Evolutionary conservation across 306 rosid species (phyloP), one percentile per base, ranked within the genome.

Genomic region (Glycine tomentella): DNA sequence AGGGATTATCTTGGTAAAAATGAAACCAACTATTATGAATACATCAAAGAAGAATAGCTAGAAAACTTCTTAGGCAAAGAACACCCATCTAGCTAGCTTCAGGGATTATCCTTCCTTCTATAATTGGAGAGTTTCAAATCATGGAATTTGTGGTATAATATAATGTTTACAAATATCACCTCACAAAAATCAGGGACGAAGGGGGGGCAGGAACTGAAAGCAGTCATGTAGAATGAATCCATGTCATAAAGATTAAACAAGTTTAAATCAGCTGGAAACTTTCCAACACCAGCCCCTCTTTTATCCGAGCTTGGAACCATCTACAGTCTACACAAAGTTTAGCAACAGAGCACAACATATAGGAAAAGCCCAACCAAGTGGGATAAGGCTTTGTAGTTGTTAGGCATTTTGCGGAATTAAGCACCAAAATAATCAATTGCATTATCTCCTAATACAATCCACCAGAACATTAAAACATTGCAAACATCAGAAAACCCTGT

Each of bases 81-180:
- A 83, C 44, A n/a, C 69, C 67, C 50, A 40, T 50, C 62, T 45
- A 67, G 62, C 64, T 12, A 57, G 55, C 65, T 15, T 34, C 13
- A 50, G 15, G 57, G 71, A 76, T 34, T 25, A 61, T 10, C 31
- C 17, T 69, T 14, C 45, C 52, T 69, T 76, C 13, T 16, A 45
- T 31, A 81, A 10, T 61, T 6, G 58, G n/a, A 50, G 42, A 59
- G 45, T 58, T 83, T 62, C 50, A 61, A 65, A 83, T 71, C 76
- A 76, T 8, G 52, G 59, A 61, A 72, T 66, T 76, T 14, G 53
- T 5, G 31, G 66, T 42, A 53, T 46, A 31, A 20, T 42, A 53
- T 55, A 42, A 20, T 4, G 46, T 20, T 53, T 6, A 78, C 31
- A n/a, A 7, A 72, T 63, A 72, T 44, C 57, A 64, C 65, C 52